A percentile compares a stretch with the other conserved stretches of the same genome.
Conservation (phyloP, 169 alveolate species). For the Ichthyophthirius multifiliis region DNA sequence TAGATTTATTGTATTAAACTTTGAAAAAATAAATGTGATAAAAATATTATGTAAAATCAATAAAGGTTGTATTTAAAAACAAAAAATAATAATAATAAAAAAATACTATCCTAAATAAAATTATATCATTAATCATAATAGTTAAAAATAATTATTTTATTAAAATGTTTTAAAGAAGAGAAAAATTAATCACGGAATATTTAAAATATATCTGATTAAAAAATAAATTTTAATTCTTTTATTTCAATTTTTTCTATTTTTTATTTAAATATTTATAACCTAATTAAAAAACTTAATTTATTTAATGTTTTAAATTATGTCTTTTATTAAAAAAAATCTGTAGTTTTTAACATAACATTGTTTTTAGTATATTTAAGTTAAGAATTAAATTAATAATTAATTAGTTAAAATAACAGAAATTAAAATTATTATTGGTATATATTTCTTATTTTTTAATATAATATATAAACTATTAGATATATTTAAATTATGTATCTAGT, state of each 20-base stretch:
- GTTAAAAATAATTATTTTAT: not conserved
- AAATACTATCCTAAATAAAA: not conserved
- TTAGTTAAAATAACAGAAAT: too few species aligned
- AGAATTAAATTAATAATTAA: too few species aligned
- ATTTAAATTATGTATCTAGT: too few species aligned
- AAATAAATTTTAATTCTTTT: conserved; percentile 13
- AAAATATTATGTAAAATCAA: not conserved
- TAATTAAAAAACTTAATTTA: conserved; percentile 24
- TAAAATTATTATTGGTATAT: too few species aligned
- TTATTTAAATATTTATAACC: conserved; percentile 20
- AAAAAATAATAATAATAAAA: not conserved
- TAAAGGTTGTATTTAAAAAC: not conserved
- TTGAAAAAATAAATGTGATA: too few species aligned
- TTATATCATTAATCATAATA: too few species aligned
- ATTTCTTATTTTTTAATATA: too few species aligned
- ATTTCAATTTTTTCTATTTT: conserved; percentile 19
- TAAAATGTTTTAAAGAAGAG: not conserved
- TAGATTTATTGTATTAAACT: too few species aligned
- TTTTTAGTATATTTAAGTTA: too few species aligned
- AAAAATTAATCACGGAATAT: not conserved
- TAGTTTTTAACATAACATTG: too few species aligned
- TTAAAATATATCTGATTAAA: not conserved
- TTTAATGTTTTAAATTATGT: conserved; percentile 39
- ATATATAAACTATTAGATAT: too few species aligned
- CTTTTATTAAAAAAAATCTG: conserved; percentile 23